phyloP scores from a whole-genome alignment of 495 filamentous ascomycete genomes.

The Elasticomyces elasticus region DNA sequence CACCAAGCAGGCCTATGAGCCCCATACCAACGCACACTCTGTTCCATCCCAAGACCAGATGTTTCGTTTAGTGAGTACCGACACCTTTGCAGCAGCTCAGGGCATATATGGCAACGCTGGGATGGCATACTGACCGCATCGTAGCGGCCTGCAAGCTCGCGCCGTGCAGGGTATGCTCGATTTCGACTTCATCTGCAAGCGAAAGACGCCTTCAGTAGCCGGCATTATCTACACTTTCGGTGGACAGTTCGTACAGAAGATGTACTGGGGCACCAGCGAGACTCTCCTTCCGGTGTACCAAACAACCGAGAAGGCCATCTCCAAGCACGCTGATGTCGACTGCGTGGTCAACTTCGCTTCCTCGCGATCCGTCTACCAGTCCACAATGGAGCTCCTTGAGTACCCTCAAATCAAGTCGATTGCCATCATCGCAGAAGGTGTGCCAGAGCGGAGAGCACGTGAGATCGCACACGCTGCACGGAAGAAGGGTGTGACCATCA shows the following conservation, averaged over 20 bases:
- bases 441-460: conserved; percentile 94
- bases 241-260: conserved; percentile 99
- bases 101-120: too few species aligned
- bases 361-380: conserved; percentile 93
- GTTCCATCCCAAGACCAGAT: conserved; percentile 98
- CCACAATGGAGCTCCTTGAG: conserved; percentile 97
- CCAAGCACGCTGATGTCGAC: conserved; percentile 95
- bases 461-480: conserved; percentile 90
- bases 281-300: conserved; percentile 98
- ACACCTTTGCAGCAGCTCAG: neutral
- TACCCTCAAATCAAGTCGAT: conserved; percentile 94
- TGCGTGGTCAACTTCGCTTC: conserved; percentile 99
- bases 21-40: conserved; percentile 74
- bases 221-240: conserved; percentile 99
- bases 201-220: conserved; percentile 86
- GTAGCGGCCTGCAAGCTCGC: conserved; percentile 83
- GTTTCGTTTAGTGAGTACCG: conserved; percentile 87
- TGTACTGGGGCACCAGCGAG: conserved; percentile 99
- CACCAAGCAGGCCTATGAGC: conserved; percentile 84
- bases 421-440: conserved; percentile 98
- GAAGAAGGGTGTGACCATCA: conserved; percentile 98
- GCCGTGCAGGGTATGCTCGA: conserved; percentile 99
- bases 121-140: conserved; percentile 14
- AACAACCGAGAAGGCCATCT: conserved; percentile 82
- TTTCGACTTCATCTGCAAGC: conserved; percentile 99